phyloP scores from a whole-genome alignment of 2,329 filamentous ascomycete species.

The Trichoderma atrobrunneum region DNA sequence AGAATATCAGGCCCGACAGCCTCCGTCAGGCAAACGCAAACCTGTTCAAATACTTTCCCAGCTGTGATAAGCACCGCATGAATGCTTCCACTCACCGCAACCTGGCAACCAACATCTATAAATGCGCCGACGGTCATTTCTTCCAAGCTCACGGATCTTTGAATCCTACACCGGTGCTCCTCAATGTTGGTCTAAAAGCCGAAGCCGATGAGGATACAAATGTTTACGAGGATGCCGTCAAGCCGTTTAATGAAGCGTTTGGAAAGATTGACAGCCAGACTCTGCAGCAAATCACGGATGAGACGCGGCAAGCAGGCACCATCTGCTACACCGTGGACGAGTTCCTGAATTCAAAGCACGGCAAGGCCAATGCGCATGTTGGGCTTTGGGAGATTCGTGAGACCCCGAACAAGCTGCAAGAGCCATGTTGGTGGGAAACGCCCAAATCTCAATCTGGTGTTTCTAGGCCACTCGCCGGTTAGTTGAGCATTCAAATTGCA shows the following conservation, averaged over 20 bases:
- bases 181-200: constrained; percentile 20
- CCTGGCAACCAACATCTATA: constrained; percentile 26
- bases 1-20: not conserved
- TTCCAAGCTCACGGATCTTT: constrained; percentile 27
- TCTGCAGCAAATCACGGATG: constrained; percentile 23
- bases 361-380: constrained; percentile 22
- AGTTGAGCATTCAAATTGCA: not conserved
- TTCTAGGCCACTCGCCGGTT: constrained; percentile 35
- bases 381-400: constrained; percentile 10
- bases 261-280: constrained; percentile 18
- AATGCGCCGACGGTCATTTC: constrained; percentile 22
- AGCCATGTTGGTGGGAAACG: constrained; percentile 19
- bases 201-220: constrained; percentile 19
- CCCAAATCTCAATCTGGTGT: not conserved
- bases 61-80: constrained; percentile 9
- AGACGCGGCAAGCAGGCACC: constrained; percentile 27
- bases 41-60: not conserved
- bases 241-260: constrained; percentile 20
- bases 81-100: constrained; percentile 23
- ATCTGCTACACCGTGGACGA: constrained; percentile 28
- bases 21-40: not conserved
- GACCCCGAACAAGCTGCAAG: constrained; percentile 5
- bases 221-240: constrained; percentile 19
- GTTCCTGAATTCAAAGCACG: constrained; percentile 29
- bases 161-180: constrained; percentile 23